A percentile compares a stretch with the other conserved stretches of the same genome.
phyloP scores from a whole-genome alignment of 495 filamentous ascomycete species.

The Aspergillus heteromorphus region DNA sequence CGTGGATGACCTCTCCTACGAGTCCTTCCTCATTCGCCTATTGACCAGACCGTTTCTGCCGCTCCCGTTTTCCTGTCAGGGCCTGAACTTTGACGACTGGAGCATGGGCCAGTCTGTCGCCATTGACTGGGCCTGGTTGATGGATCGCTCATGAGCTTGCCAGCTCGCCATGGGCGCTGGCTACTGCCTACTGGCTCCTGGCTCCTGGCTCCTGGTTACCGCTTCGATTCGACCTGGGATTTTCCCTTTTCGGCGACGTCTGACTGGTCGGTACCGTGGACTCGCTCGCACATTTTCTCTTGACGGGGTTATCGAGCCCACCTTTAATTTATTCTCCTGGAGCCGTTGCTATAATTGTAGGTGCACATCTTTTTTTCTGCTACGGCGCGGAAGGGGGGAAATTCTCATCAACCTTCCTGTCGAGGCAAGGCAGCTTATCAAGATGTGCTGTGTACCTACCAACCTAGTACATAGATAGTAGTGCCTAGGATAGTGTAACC shows the following conservation, averaged over 20 bases:
- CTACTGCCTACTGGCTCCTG: background rate
- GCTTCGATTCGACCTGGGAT: slow-evolving; percentile 7
- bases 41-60: slow-evolving; percentile 21
- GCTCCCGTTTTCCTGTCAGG: slow-evolving; percentile 26
- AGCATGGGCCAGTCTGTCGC: slow-evolving; percentile 20
- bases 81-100: slow-evolving; percentile 15
- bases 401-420: background rate
- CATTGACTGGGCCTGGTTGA: slow-evolving; percentile 1
- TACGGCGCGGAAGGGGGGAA: background rate
- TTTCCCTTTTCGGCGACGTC: background rate
- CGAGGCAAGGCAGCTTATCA: too few species aligned
- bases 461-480: too few species aligned
- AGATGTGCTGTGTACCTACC: too few species aligned
- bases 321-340: slow-evolving; percentile 3
- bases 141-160: slow-evolving; percentile 9
- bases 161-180: background rate
- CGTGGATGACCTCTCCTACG: slow-evolving; percentile 8
- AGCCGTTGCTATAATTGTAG: background rate
- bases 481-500: background rate
- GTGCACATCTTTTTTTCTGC: background rate
- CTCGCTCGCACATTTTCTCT: background rate
- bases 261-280: slow-evolving; percentile 4
- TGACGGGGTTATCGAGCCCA: background rate
- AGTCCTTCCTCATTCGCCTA: slow-evolving; percentile 14
- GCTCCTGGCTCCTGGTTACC: too few species aligned